Percentiles rank a stretch among this genome's conserved stretches.
These are phyloP conservation scores for Sclerotinia borealis DNA, from an alignment of 2,329 filamentous ascomycete genomes.

Conservation along the genomic window DNA sequence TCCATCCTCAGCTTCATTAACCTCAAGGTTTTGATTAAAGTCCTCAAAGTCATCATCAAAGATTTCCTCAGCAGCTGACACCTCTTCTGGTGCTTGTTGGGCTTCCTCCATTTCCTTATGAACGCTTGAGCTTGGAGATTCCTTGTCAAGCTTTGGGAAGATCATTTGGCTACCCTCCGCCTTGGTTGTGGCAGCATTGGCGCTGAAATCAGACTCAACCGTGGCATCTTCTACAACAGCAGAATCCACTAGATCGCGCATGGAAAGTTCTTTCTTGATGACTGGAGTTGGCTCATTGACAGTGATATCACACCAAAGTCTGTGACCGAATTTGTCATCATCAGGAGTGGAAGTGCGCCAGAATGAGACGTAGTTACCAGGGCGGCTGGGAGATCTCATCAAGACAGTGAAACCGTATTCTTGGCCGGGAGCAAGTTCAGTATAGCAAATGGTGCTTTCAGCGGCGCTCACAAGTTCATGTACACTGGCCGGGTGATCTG, in stretches of 20 bases:
- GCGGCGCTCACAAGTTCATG: slow-evolving; percentile 70
- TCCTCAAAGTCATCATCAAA: slow-evolving; percentile 39
- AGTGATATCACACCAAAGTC: slow-evolving; percentile 88
- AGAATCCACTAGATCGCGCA: not conserved
- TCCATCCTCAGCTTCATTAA: slow-evolving; percentile 58
- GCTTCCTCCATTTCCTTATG: slow-evolving; percentile 59
- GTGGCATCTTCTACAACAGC: not conserved
- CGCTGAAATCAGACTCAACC: not conserved
- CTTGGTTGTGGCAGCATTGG: not conserved
- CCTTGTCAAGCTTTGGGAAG: slow-evolving; percentile 93
- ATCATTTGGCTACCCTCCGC: slow-evolving; percentile 69
- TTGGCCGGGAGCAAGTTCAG: slow-evolving; percentile 65
- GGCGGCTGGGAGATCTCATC: slow-evolving; percentile 71
- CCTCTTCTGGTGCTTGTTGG: slow-evolving; percentile 41
- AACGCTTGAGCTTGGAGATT: slow-evolving; percentile 77
- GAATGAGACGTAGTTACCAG: slow-evolving; percentile 84
- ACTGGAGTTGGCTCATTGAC: slow-evolving; percentile 43
- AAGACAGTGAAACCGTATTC: slow-evolving; percentile 75
- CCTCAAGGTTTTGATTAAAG: slow-evolving; percentile 48
- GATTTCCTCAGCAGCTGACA: slow-evolving; percentile 34
- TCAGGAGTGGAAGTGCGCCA: slow-evolving; percentile 85
- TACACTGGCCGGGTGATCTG: slow-evolving; percentile 70
- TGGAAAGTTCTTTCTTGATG: slow-evolving; percentile 31
- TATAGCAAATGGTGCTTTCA: slow-evolving; percentile 72
- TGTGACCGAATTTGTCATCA: slow-evolving; percentile 81